Conservation (phyloP, 1,284 basidiomycete genomes). For the Termitomyces sp. region DNA sequence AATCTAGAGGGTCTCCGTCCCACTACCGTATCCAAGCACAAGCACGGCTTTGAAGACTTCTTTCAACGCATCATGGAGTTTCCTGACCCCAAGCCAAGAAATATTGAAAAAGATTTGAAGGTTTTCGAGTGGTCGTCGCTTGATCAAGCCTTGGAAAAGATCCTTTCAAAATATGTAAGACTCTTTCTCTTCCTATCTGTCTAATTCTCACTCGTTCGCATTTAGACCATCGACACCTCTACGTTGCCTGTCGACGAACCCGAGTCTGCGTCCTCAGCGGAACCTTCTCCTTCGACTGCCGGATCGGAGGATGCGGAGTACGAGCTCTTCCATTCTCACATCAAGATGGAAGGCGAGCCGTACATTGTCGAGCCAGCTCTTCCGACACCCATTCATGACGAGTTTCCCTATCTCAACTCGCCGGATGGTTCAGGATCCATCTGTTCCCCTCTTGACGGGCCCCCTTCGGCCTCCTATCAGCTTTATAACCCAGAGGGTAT, state of each 20-base stretch:
- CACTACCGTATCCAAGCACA: constrained; percentile 86
- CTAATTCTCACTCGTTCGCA: neutral
- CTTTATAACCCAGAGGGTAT: constrained; percentile 20
- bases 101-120: constrained; percentile 98
- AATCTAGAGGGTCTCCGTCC: constrained; percentile 93
- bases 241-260: constrained; percentile 19
- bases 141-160: constrained; percentile 82
- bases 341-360: constrained; percentile 14
- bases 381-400: constrained; percentile 21
- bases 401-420: constrained; percentile 24
- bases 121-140: constrained; percentile 92
- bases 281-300: constrained; percentile 29
- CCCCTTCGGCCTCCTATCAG: constrained; percentile 23
- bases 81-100: constrained; percentile 88
- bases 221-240: constrained; percentile 42
- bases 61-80: constrained; percentile 97
- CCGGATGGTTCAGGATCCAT: constrained; percentile 24
- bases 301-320: constrained; percentile 18
- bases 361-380: constrained; percentile 13
- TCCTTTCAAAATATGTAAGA: constrained; percentile 92
- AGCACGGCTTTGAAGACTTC: constrained; percentile 75
- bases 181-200: neutral
- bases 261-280: constrained; percentile 26
- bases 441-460: constrained; percentile 27
- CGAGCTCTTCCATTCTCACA: constrained; percentile 6